Evolutionary conservation across 2,329 filamentous ascomycete genomes (phyloP).

Genomic region (Decorospora gaudefroyi): DNA sequence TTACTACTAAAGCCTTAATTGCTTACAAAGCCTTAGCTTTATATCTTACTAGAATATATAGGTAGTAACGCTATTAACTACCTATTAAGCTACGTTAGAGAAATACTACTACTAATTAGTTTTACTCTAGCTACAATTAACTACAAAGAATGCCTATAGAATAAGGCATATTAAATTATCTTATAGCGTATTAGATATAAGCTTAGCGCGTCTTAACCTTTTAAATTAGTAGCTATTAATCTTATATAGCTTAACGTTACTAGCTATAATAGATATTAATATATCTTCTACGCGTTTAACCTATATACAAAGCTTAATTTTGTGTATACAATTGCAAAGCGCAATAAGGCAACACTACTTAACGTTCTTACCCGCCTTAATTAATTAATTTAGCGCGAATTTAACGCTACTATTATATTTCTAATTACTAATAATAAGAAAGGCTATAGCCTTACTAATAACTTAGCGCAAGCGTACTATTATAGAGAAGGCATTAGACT

Average conservation of each 20-base stretch:
- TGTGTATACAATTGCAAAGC: slow-evolving; percentile 2
- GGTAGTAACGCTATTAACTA: slow-evolving; percentile 3
- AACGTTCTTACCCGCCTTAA: slow-evolving; percentile 47
- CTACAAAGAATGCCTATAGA: slow-evolving; percentile 1
- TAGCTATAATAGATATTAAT: slow-evolving; percentile 1
- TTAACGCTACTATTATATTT: slow-evolving; percentile 14
- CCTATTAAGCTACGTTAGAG: not conserved
- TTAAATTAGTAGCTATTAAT: not conserved
- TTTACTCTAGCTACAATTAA: not conserved
- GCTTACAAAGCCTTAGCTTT: slow-evolving; percentile 1
- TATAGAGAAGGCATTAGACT: slow-evolving; percentile 2
- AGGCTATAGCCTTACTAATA: slow-evolving; percentile 3
- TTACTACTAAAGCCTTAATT: slow-evolving; percentile 1
- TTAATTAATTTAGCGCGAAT: slow-evolving; percentile 12
- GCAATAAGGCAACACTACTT: slow-evolving; percentile 11
- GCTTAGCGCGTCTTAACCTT: not conserved
- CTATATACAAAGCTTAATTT: slow-evolving; percentile 5
- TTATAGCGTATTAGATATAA: not conserved
- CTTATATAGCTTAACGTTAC: not conserved
- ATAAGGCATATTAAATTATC: slow-evolving; percentile 2
- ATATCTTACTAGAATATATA: not conserved
- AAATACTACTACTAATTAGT: not conserved
- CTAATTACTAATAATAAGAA: slow-evolving; percentile 11
- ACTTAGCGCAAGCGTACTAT: slow-evolving; percentile 5
- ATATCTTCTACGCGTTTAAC: not conserved